These are phyloP conservation scores for Pleurotus platypus DNA, from an alignment of 768 basidiomycete genomes.

Conservation along the genomic window DNA sequence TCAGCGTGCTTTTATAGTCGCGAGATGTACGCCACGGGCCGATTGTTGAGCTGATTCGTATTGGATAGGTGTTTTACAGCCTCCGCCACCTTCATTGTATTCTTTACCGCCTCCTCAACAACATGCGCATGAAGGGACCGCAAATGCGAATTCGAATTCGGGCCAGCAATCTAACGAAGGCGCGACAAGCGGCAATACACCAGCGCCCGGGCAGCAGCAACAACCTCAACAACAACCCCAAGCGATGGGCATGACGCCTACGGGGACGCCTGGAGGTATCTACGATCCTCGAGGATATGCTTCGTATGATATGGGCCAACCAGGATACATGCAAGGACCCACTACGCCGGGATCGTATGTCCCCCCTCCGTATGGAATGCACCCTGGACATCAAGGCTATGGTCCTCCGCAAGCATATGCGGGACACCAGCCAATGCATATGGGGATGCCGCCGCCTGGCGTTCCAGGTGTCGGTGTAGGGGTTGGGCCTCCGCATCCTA, in stretches of 20 bases:
- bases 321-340: conserved; percentile 15
- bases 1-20: no score
- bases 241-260: conserved; percentile 7
- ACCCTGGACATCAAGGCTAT: conserved; percentile 1
- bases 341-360: conserved; percentile 13
- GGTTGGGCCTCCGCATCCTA: conserved; percentile 5
- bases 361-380: conserved; percentile 8
- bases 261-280: conserved; percentile 3
- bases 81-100: conserved; percentile 12
- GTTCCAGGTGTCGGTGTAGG: background rate
- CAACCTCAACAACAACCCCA: conserved; percentile 3
- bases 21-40: no score
- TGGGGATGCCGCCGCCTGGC: conserved; percentile 7
- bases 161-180: background rate
- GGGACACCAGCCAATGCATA: conserved; percentile 8
- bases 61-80: background rate
- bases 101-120: background rate
- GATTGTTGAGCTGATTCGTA: no score
- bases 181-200: background rate
- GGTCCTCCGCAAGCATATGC: conserved; percentile 4
- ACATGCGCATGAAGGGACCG: background rate
- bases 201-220: background rate
- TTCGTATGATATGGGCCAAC: conserved; percentile 15
- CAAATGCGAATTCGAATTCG: background rate
- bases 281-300: background rate